These are phyloP conservation scores for Anthracocystis panici-leucophaei DNA, from an alignment of 1,284 basidiomycete genomes.

Conservation along the genomic window DNA sequence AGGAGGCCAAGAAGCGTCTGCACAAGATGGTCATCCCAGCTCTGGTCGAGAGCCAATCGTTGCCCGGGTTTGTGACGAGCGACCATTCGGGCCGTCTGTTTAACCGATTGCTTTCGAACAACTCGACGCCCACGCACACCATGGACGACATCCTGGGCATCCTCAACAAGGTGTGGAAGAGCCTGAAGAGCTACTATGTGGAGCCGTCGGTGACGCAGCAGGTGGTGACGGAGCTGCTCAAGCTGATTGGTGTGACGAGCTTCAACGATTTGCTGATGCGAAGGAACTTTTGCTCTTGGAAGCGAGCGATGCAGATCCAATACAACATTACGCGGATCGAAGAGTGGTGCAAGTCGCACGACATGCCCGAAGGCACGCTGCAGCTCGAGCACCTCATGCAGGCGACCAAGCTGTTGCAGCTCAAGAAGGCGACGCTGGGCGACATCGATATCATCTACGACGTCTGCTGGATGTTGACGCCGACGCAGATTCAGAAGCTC, in stretches of 20 bases:
- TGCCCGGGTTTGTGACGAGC: constrained; percentile 96
- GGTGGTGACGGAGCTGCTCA: constrained; percentile 94
- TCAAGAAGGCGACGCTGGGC: constrained; percentile 84
- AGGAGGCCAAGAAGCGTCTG: constrained; percentile 95
- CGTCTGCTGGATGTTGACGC: constrained; percentile 99
- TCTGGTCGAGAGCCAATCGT: constrained; percentile 94
- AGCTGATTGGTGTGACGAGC: constrained; percentile 94
- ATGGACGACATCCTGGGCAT: constrained; percentile 99
- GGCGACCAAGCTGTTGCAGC: constrained; percentile 95
- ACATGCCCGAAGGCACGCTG: constrained; percentile 98
- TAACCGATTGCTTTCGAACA: constrained; percentile 84
- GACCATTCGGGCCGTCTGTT: constrained; percentile 93
- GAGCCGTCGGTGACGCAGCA: constrained; percentile 98
- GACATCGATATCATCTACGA: constrained; percentile 97
- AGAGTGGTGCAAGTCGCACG: constrained; percentile 76
- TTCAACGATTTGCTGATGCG: constrained; percentile 99
- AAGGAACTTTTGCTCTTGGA: constrained; percentile 99
- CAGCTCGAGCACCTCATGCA: constrained; percentile 99
- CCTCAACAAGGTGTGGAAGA: constrained; percentile 98
- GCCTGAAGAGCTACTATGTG: constrained; percentile 98
- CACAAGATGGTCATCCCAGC: constrained; percentile 99
- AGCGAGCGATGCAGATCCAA: constrained; percentile 77
- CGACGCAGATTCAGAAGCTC: constrained; percentile 98
- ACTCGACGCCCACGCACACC: constrained; percentile 87
- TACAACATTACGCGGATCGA: constrained; percentile 80